Conservation (phyloP, 176 grass and related monocot species). For the Aechmea fasciata region DNA sequence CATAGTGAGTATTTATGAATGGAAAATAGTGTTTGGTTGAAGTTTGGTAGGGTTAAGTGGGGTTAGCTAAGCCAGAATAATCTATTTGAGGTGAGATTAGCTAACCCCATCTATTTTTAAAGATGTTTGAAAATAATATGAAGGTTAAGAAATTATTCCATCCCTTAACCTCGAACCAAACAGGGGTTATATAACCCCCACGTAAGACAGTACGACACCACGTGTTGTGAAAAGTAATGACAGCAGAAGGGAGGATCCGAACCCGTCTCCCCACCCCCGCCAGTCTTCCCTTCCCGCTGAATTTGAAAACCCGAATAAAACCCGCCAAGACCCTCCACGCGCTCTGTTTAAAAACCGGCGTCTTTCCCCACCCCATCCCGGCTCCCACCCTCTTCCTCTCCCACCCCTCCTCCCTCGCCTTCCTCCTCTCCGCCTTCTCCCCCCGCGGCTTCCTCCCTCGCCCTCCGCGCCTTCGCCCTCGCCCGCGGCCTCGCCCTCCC, state of each 20-base stretch:
- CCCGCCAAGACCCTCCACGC: slow-evolving; percentile 43
- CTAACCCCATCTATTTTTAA: no score
- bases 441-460: slow-evolving; percentile 24
- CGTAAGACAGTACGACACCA: no score
- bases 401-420: slow-evolving; percentile 24
- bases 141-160: no score
- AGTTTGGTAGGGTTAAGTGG: no score
- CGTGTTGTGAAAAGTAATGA: background rate
- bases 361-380: background rate
- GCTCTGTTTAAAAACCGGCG: slow-evolving; percentile 16
- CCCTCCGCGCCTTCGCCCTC: slow-evolving; percentile 36
- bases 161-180: no score
- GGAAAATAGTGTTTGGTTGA: no score
- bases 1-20: no score
- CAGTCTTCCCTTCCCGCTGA: background rate
- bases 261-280: background rate
- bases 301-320: slow-evolving; percentile 11
- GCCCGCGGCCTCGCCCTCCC: slow-evolving; percentile 24
- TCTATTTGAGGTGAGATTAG: no score
- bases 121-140: no score
- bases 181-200: no score
- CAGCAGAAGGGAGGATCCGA: background rate
- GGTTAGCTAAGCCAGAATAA: no score
- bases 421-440: slow-evolving; percentile 35
- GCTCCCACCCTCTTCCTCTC: slow-evolving; percentile 13